Percentiles rank a stretch among this genome's conserved stretches.
These are phyloP conservation scores for Aspergillus sp. DNA, from an alignment of 2,329 filamentous ascomycete genomes.

Conservation along the genomic window DNA sequence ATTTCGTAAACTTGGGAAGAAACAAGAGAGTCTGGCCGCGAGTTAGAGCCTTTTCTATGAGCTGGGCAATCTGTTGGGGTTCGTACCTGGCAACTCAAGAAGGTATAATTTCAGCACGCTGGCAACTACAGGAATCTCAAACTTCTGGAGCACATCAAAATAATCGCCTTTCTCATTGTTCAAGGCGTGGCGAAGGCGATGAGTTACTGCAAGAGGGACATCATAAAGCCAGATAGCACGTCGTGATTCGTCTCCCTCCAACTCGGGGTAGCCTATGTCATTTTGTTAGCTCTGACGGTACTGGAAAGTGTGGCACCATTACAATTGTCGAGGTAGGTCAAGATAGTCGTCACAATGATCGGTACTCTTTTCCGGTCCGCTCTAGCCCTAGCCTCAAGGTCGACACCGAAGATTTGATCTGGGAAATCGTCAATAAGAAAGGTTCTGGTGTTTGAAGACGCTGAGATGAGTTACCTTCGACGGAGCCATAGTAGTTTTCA, in stretches of 20 bases:
- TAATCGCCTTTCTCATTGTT: conserved; percentile 85
- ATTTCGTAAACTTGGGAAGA: conserved; percentile 99
- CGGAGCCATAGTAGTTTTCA: conserved; percentile 98
- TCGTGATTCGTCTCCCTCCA: conserved; percentile 93
- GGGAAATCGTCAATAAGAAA: conserved; percentile 19
- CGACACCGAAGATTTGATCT: conserved; percentile 97
- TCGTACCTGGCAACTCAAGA: conserved; percentile 86
- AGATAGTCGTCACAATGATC: conserved; percentile 84
- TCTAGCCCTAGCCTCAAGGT: conserved; percentile 90
- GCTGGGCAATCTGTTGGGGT: neutral
- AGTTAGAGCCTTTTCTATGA: conserved; percentile 15
- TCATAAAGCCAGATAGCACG: conserved; percentile 94
- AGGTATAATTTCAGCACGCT: conserved; percentile 93
- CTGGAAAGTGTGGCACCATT: conserved; percentile 28
- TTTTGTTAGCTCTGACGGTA: conserved; percentile 11
- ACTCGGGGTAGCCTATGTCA: conserved; percentile 77
- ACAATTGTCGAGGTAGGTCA: conserved; percentile 92
- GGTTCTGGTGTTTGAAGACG: neutral
- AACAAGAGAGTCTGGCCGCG: conserved; percentile 80
- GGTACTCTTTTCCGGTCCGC: conserved; percentile 96
- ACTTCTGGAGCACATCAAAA: conserved; percentile 78
- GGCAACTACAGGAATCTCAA: conserved; percentile 92
- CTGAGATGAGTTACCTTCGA: conserved; percentile 63
- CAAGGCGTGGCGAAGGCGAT: conserved; percentile 78
- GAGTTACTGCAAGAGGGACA: conserved; percentile 81